Evolutionary conservation across 352 stramenopile genomes (phyloP).

Genomic region (Vaucheria bursata): DNA sequence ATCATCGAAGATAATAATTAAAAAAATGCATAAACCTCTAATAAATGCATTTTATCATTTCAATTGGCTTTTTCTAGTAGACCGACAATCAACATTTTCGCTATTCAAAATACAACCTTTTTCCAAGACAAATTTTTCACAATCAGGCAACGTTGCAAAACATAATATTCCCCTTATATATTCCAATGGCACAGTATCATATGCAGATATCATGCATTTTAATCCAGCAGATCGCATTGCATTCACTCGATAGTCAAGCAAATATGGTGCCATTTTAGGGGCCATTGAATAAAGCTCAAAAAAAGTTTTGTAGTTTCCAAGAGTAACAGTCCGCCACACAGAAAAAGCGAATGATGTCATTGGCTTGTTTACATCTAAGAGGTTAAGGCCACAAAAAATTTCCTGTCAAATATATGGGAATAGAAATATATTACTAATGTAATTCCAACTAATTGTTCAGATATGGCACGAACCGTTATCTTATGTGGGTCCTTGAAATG

Average conservation of each 20-base stretch:
- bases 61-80: no score
- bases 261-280: constrained; percentile 16
- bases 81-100: no score
- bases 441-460: background rate
- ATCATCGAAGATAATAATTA: no score
- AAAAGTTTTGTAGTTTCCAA: constrained; percentile 30
- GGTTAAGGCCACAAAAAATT: background rate
- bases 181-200: no score
- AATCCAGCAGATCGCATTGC: background rate
- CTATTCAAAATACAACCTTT: no score
- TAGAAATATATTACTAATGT: background rate
- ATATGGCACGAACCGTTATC: background rate
- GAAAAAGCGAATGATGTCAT: background rate
- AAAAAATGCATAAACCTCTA: no score
- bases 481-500: constrained; percentile 11
- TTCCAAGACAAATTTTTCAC: no score
- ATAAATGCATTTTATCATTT: no score
- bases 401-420: background rate
- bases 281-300: constrained; percentile 41
- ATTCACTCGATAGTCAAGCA: background rate
- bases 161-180: no score
- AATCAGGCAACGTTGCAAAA: no score
- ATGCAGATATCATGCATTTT: background rate
- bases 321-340: background rate
- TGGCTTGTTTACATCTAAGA: background rate